Evolutionary conservation across 225 moss, liverwort and hornwort species (phyloP).

Genomic region (Antitrichia curtipendula): DNA sequence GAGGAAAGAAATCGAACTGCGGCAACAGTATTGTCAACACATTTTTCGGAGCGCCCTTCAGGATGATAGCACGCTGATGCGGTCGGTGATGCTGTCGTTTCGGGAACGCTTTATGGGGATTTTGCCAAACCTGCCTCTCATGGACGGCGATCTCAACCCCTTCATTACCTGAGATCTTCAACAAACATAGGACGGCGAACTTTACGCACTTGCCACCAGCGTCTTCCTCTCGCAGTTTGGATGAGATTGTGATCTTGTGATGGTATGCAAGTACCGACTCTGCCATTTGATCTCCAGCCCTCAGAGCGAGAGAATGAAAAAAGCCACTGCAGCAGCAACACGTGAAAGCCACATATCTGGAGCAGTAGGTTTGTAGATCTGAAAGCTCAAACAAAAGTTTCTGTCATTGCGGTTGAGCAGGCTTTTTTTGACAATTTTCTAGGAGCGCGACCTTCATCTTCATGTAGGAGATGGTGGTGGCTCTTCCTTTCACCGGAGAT

Average conservation of each 20-base stretch:
- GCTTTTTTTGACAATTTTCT: not conserved
- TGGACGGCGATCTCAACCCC: slow-evolving; percentile 3
- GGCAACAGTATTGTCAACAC: slow-evolving; percentile 34
- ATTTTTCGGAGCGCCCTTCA: slow-evolving; percentile 27
- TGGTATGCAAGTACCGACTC: not conserved
- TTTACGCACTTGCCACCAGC: not conserved
- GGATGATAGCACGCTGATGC: slow-evolving; percentile 38
- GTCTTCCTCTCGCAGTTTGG: not conserved
- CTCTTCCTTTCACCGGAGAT: slow-evolving; percentile 8
- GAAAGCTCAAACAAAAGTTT: not conserved
- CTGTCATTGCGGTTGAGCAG: not conserved
- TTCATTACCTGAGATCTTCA: not conserved
- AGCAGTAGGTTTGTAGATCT: not conserved
- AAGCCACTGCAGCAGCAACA: not conserved
- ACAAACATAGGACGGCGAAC: not conserved
- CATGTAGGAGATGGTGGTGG: not conserved
- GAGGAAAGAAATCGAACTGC: slow-evolving; percentile 30
- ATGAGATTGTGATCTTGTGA: not conserved
- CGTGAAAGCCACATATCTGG: not conserved
- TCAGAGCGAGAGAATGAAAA: not conserved
- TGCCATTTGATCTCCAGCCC: not conserved
- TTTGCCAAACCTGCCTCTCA: slow-evolving; percentile 27
- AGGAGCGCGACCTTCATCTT: not conserved
- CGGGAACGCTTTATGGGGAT: slow-evolving; percentile 51
- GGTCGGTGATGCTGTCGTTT: slow-evolving; percentile 40